phyloP scores from a whole-genome alignment of 2,329 filamentous ascomycete genomes.

The Neurospora sp. region DNA sequence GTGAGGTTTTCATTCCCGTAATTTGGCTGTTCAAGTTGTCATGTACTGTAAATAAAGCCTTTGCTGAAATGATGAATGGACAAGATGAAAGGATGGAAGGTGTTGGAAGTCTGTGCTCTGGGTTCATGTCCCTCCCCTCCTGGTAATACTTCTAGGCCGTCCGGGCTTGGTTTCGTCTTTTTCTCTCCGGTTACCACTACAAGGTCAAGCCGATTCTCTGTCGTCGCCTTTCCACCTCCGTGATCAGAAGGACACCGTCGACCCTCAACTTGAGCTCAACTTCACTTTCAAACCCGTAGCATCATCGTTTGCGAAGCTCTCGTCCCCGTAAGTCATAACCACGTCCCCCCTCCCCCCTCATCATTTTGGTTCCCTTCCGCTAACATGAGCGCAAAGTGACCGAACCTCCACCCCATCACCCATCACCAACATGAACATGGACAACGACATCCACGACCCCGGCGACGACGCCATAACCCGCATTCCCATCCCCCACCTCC shows the following conservation, averaged over 20 bases:
- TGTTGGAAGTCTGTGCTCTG: not conserved
- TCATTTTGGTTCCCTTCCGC: fast-evolving
- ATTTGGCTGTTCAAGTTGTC: no score
- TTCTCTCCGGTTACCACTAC: not conserved
- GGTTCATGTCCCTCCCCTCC: not conserved
- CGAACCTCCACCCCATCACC: not conserved
- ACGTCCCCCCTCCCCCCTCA: not conserved
- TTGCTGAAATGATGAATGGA: not conserved
- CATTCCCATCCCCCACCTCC: not conserved
- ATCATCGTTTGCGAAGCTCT: not conserved
- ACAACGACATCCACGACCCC: not conserved
- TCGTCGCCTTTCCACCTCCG: not conserved
- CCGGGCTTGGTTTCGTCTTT: not conserved
- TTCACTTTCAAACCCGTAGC: not conserved
- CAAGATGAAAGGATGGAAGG: not conserved
- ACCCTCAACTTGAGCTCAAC: not conserved
- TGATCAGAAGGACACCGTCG: not conserved
- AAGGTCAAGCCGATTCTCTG: not conserved
- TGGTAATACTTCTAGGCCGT: not conserved
- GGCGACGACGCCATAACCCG: not conserved
- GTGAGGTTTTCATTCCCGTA: no score
- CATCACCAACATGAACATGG: not conserved
- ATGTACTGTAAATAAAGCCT: no score
- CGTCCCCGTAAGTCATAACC: not conserved
- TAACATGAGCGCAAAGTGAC: not conserved